Evolutionary conservation across 352 stramenopile species (phyloP), one percentile per base, ranked within the genome.

Genomic region (Thalassiosira mediterranea): DNA sequence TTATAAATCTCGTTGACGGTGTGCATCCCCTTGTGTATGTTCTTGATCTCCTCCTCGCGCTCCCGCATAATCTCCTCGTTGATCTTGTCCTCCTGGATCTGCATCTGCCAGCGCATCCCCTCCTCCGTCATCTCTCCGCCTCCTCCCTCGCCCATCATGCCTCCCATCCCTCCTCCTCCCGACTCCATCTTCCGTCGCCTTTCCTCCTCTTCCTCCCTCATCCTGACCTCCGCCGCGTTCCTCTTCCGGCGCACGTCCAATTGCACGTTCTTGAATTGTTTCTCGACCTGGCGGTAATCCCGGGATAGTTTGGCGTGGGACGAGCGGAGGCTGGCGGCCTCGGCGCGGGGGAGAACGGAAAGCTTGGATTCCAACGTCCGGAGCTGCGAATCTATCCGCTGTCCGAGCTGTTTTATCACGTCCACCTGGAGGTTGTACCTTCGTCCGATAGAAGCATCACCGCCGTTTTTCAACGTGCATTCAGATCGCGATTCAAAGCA

Each of bases 1-100:
- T 89, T 89, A 81, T 92, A 93, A 54, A 93, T 93, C 78, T 93
- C 84, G 80, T 93, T 93, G 23, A 93, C 88, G 40, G 81, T 75
- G 76, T 91, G 82, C 82, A 93, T 91, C 21, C 82, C 80, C 48
- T 88, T 74, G 61, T 93, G 90, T 48, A 93, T 93, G 32, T 89
- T 88, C 25, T 79, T 68, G 57, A 93, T 90, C 76, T 92, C 88
- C 59, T 91, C 76, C 65, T 93, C 86, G 7, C 88, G 68, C 69
- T 93, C 88, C 15, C 86, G 53, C 78, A 93, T 89, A 44, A 92
- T 90, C 72, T 91, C 81, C 76, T 89, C 81, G 17, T 87, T 80
- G 46, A 92, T 69, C 76, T 62, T 70, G 83, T 91, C 87, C 63
- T 91, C 73, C 65, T 91, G 72, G 28, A 93, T 68, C 60, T 88